Conservation (phyloP, 257 asterid genomes). For the Mitragyna speciosa region DNA sequence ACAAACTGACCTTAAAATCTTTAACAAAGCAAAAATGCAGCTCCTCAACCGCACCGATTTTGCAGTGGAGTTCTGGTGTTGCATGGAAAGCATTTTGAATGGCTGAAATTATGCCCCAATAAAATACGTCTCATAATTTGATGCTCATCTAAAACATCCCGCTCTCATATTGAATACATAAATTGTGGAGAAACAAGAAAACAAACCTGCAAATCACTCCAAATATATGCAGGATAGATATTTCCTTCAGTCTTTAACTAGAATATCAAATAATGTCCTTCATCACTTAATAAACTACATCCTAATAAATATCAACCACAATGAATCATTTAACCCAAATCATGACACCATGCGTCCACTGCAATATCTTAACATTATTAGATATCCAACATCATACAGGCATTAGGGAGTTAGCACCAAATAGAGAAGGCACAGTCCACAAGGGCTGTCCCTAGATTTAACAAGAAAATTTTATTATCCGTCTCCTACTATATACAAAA, state of each 20-base stretch:
- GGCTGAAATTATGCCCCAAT: conserved; percentile 70
- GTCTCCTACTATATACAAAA: background rate
- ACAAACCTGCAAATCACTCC: conserved; percentile 3
- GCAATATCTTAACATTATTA: no score
- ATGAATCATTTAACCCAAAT: background rate
- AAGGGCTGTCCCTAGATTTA: no score
- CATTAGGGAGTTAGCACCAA: no score
- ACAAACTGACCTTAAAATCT: conserved; percentile 66
- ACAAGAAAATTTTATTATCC: no score
- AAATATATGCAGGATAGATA: background rate
- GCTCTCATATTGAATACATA: conserved; percentile 14
- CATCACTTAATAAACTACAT: no score
- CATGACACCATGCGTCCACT: background rate
- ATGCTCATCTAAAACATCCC: conserved; percentile 70
- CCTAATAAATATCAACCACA: background rate
- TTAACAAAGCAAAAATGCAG: conserved; percentile 78
- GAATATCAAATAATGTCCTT: no score
- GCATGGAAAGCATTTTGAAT: conserved; percentile 76
- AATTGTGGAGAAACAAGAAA: background rate
- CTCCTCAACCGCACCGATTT: conserved; percentile 71
- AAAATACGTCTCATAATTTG: conserved; percentile 83
- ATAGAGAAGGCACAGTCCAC: no score
- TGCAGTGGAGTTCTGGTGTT: conserved; percentile 75
- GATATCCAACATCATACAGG: no score
- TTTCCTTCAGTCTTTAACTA: no score